A percentile compares a stretch with the other conserved stretches of the same genome.
These are phyloP conservation scores for Nadsonia commutata DNA, from an alignment of 1,139 yeast species.

Conservation along the genomic window DNA sequence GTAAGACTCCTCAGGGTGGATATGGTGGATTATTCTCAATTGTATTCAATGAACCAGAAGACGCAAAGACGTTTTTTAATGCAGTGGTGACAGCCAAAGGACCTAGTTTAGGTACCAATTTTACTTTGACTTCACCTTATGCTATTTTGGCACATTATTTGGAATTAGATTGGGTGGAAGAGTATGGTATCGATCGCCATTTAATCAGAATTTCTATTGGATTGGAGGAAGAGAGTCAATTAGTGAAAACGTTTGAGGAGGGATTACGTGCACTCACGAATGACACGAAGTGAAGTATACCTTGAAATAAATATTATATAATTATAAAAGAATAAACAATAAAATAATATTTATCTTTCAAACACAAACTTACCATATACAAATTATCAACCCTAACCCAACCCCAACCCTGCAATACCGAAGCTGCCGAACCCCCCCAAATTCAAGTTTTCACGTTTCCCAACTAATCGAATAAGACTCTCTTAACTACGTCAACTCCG, in stretches of 20 bases:
- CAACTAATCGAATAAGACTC: too few relatives aligned
- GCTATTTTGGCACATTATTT: constrained; percentile 76
- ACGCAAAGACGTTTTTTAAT: constrained; percentile 66
- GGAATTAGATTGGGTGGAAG: constrained; percentile 67
- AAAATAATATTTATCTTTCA: too few relatives aligned
- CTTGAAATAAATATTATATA: neutral
- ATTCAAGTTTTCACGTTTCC: too few relatives aligned
- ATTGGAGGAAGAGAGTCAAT: constrained; percentile 28
- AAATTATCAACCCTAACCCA: too few relatives aligned
- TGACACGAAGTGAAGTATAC: neutral
- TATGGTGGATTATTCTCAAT: constrained; percentile 85
- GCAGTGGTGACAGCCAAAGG: constrained; percentile 70
- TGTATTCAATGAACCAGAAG: constrained; percentile 48
- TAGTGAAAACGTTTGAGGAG: constrained; percentile 26
- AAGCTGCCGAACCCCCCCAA: too few relatives aligned
- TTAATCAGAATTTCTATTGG: constrained; percentile 81
- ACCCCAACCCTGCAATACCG: too few relatives aligned
- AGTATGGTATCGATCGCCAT: constrained; percentile 75
- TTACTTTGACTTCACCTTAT: constrained; percentile 86
- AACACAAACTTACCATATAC: too few relatives aligned
- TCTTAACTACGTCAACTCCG: too few relatives aligned
- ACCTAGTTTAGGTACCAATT: constrained; percentile 88
- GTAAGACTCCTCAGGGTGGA: constrained; percentile 63
- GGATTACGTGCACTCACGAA: constrained; percentile 25
- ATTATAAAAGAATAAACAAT: too few relatives aligned